Conservation (phyloP, 495 filamentous ascomycete genomes). For the Neurospora sublineolata region DNA sequence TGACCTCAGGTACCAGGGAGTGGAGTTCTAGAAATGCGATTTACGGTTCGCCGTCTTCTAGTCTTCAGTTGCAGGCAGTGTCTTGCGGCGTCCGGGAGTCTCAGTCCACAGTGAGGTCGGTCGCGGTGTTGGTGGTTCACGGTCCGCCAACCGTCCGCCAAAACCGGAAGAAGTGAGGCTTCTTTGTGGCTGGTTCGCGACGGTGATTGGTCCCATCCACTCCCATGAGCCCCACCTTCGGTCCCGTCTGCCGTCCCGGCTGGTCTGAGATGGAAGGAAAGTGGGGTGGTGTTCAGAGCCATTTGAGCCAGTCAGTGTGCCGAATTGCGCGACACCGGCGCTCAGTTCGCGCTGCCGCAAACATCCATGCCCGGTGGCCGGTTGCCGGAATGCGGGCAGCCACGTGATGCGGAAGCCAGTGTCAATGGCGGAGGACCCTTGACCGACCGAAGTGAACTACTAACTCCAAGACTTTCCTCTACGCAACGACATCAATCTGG, state of each 20-base stretch:
- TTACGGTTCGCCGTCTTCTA: background rate
- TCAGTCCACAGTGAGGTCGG: background rate
- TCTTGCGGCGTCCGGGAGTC: background rate
- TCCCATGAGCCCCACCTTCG: background rate
- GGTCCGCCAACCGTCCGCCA: background rate
- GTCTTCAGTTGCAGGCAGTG: background rate
- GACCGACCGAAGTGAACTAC: background rate
- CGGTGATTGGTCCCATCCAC: background rate
- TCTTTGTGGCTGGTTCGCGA: background rate
- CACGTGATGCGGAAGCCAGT: background rate
- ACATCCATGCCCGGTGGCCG: background rate
- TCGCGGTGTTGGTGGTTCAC: background rate
- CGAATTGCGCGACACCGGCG: background rate
- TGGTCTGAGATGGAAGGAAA: background rate
- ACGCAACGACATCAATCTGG: background rate
- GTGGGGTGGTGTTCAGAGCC: background rate
- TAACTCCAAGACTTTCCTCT: background rate
- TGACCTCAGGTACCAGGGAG: background rate
- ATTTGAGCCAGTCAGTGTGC: background rate
- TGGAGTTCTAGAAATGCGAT: background rate
- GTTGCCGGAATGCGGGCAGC: background rate
- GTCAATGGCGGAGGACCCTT: background rate
- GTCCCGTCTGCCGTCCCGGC: background rate
- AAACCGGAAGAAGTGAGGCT: background rate
- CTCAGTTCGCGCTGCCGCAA: background rate